Evolutionary conservation across 352 stramenopile species (phyloP), one percentile per base, ranked within the genome.

Genomic region (Globisporangium ultimum): DNA sequence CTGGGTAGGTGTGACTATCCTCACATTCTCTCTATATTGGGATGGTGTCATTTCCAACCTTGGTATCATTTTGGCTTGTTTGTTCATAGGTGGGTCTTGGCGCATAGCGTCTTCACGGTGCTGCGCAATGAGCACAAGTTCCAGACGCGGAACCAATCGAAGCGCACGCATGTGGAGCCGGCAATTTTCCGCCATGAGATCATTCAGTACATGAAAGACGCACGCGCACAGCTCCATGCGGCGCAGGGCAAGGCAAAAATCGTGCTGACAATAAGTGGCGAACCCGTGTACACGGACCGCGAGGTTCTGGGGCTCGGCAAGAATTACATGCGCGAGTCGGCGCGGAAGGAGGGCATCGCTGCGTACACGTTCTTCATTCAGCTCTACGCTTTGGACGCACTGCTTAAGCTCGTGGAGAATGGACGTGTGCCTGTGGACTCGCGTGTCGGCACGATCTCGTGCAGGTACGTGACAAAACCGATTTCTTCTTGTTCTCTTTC

Each of bases 61-160:
- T 32, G 15, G 48, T 22, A 46, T 50, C 13, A 17, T 42, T n/a
- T 10, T 58, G 18, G 2, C 61, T 40, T 18, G 52, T 76, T 55
- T 88, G 22, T 60, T 58, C 70, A 63, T 53, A 94, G 81, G 17
- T 98, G 94, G 94, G 89, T 98, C 42, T 76, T 98, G 9, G 77
- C 73, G 12, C 74, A 85, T 42, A 98, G 89, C 45, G 78, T 97
- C 28, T 98, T 97, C 71, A 94, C 89, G 10, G 69, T 97, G 15
- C 76, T 97, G 5, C 78, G 91, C 18, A 97, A 97, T 53, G 84
- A 94, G 51, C 55, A 78, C 58, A 97, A 97, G 61, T 97, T 95
- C 59, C 72, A 75, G 43, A 90, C 80, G 22, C 77, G 85, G 48
- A 89, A 95, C 52, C 74, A 79, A 17, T 90, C 86, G 11, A 84